phyloP scores from a whole-genome alignment of 2,329 filamentous ascomycete genomes.

The Parafenestella ontariensis region DNA sequence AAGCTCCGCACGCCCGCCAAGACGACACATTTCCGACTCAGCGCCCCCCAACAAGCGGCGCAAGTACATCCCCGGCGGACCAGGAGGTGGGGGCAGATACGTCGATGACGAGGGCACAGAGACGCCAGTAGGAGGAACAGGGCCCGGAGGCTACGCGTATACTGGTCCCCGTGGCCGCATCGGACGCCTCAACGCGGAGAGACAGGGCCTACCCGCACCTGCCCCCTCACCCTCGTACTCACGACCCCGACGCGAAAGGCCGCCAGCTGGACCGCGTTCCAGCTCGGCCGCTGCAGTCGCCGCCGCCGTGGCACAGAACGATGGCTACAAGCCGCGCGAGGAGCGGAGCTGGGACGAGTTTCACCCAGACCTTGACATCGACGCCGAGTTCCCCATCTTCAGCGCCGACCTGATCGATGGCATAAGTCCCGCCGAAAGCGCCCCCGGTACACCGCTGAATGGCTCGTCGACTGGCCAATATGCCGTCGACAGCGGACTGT shows the following conservation, averaged over 20 bases:
- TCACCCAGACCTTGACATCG: conserved; percentile 92
- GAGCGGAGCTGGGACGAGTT: conserved; percentile 98
- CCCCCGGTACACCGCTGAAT: conserved; percentile 54
- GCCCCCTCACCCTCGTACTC: conserved; percentile 56
- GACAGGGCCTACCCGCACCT: conserved; percentile 49
- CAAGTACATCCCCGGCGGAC: conserved; percentile 82
- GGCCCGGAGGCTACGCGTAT: conserved; percentile 59
- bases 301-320: conserved; percentile 85
- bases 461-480: conserved; percentile 36
- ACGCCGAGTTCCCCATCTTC: conserved; percentile 78
- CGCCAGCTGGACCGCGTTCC: conserved; percentile 69
- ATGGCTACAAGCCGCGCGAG: conserved; percentile 96
- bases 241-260: conserved; percentile 48
- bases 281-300: conserved; percentile 88
- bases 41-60: conserved; percentile 55
- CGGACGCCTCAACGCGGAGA: conserved; percentile 58
- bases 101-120: conserved; percentile 74
- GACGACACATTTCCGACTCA: conserved; percentile 46
- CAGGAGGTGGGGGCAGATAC: conserved; percentile 85
- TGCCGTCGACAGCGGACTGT: conserved; percentile 44
- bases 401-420: conserved; percentile 87
- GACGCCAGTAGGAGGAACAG: conserved; percentile 60
- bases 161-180: conserved; percentile 62
- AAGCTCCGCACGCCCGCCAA: conserved; percentile 41
- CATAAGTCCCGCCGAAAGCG: conserved; percentile 55